Base-by-base conservation (phyloP, 495 filamentous ascomycete species). In the Podospora fimiseda region DNA sequence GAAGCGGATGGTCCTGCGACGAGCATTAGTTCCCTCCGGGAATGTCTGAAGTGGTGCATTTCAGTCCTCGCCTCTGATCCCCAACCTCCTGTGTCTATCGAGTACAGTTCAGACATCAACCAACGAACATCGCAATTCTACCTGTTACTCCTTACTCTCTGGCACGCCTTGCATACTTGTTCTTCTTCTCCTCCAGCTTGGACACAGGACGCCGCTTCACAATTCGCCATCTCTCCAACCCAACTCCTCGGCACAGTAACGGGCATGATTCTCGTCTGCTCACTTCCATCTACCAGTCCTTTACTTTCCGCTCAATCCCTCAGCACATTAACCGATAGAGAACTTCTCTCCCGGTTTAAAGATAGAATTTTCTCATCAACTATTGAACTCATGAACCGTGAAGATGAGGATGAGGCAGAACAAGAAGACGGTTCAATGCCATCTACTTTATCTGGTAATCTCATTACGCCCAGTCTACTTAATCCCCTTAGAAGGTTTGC, bases 171-270 rank as follows among this genome's bases (percentile, higher is more conserved):
- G 47, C 21, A n/a, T n/a, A 3, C 18, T 2, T 21, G 22, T 21
- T 27, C 11, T 22, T 27, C 40, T 39, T 23, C 1, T 9, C 22
- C 24, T 16, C 21, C 37, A 7, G 14, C 9, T 0, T 60, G 58
- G 54, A 27, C 42, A 11, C 9, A 15, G 15, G 14, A 38, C 6
- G 21, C 27, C 15, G 20, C 48, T n/a, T 0, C 16, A 3, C 58
- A 64, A 27, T 20, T 64, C 7, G 61, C 43, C 14, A 58, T 64
- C 13, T 52, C 53, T 9, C 13, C 54, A 11, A 47, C 53, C 24
- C 45, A 64, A 20, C 48, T 66, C n/a, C 45, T 66, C 2, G 15
- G 30, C 42, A 53, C 27, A 8, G 40, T 64, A 2, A 42, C 55
- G 8, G 51, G 48, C 50, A 60, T 60, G 52, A 54, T 60, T 48